These are phyloP conservation scores for Leptomonas seymouri DNA, from an alignment of 208 protist species.

Conservation along the genomic window DNA sequence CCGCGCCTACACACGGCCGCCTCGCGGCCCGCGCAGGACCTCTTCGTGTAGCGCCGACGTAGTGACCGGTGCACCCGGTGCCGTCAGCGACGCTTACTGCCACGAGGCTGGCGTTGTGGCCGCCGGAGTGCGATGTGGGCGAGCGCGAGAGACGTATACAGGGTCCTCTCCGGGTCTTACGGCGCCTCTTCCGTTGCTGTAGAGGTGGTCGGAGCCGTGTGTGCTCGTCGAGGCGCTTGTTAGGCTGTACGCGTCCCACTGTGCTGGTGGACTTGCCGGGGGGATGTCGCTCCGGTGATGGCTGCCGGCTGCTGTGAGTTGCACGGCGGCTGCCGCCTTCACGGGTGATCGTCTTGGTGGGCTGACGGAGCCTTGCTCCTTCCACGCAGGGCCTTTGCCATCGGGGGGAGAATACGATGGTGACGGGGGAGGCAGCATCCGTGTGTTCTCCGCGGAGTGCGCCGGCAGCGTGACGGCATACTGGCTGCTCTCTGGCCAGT, in stretches of 20 bases:
- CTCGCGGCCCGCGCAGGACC: too few species aligned
- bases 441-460: constrained; percentile 7
- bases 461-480: constrained; percentile 16
- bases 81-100: too few species aligned
- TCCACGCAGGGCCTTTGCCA: not conserved
- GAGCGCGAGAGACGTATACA: too few species aligned
- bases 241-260: constrained; percentile 20
- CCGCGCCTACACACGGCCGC: too few species aligned
- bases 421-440: not conserved
- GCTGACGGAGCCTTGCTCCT: not conserved
- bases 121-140: too few species aligned
- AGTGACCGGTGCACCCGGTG: too few species aligned
- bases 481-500: not conserved
- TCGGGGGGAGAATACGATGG: not conserved
- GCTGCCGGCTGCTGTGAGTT: too few species aligned
- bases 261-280: not conserved
- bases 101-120: too few species aligned
- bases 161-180: too few species aligned
- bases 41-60: too few species aligned
- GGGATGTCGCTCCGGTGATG: not conserved
- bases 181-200: not conserved
- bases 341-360: not conserved
- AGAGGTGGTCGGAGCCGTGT: not conserved
- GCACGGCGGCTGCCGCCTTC: not conserved
- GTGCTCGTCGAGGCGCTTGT: constrained; percentile 31